Conservation (phyloP, 192 early-diverging fungal genomes). For the Podila horticola region DNA sequence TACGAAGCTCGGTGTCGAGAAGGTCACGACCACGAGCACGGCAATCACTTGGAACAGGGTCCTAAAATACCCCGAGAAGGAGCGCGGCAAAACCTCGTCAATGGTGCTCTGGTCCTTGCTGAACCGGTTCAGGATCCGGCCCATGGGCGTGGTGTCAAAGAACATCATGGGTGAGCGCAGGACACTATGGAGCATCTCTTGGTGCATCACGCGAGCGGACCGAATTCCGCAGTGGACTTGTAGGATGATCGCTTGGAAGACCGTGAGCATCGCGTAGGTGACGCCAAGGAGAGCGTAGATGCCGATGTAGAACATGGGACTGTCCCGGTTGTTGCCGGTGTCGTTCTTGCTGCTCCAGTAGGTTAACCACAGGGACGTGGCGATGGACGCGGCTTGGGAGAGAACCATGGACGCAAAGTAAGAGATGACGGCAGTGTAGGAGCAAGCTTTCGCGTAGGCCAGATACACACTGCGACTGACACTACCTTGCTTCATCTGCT, state of each 20-base stretch:
- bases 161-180: slow-evolving; percentile 76
- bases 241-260: slow-evolving; percentile 73
- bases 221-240: slow-evolving; percentile 83
- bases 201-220: slow-evolving; percentile 76
- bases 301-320: slow-evolving; percentile 67
- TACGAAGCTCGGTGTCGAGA: slow-evolving; percentile 69
- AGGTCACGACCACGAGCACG: slow-evolving; percentile 51
- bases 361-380: slow-evolving; percentile 72
- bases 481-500: slow-evolving; percentile 81
- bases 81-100: slow-evolving; percentile 69
- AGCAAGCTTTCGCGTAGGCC: slow-evolving; percentile 80
- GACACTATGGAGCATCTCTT: slow-evolving; percentile 76
- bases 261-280: slow-evolving; percentile 65
- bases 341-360: slow-evolving; percentile 71
- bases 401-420: slow-evolving; percentile 68
- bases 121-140: slow-evolving; percentile 77
- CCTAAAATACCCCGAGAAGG: slow-evolving; percentile 57
- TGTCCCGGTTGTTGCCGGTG: slow-evolving; percentile 33
- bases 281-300: slow-evolving; percentile 84
- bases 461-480: slow-evolving; percentile 81
- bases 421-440: slow-evolving; percentile 57
- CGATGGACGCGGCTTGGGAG: slow-evolving; percentile 60
- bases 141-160: slow-evolving; percentile 80
- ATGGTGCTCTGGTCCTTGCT: slow-evolving; percentile 66
- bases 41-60: slow-evolving; percentile 42